Conservation (phyloP, 345 rosid species). For the Linum lewisii region DNA sequence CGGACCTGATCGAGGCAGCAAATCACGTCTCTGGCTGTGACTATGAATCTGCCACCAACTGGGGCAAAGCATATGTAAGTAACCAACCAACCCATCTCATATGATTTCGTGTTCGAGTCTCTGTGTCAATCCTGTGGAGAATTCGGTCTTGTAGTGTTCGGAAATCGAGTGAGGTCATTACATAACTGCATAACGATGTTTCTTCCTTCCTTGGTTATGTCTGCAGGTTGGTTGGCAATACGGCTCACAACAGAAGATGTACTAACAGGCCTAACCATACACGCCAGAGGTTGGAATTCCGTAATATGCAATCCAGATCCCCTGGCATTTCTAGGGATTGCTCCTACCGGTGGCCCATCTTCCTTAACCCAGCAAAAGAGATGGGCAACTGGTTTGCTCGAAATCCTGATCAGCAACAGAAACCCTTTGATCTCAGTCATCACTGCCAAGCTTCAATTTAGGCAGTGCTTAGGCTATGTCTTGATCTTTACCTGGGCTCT, state of each 20-base stretch:
- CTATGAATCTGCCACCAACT: constrained; percentile 39
- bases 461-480: constrained; percentile 40
- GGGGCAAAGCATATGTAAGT: constrained; percentile 46
- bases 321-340: constrained; percentile 50
- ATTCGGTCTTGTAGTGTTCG: too few species aligned
- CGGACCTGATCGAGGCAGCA: constrained; percentile 26
- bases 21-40: constrained; percentile 30
- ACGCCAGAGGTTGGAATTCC: constrained; percentile 47
- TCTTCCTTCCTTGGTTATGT: too few species aligned
- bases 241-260: constrained; percentile 44
- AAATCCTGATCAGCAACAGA: constrained; percentile 29
- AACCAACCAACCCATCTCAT: neutral
- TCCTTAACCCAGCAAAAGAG: constrained; percentile 45
- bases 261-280: constrained; percentile 51
- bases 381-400: constrained; percentile 57
- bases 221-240: constrained; percentile 54
- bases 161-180: too few species aligned
- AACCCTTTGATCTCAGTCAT: constrained; percentile 30
- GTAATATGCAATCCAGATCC: constrained; percentile 21
- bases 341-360: constrained; percentile 29
- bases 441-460: constrained; percentile 28
- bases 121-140: too few species aligned
- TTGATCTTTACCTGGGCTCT: constrained; percentile 22
- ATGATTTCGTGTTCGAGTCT: too few species aligned
- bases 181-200: too few species aligned